Evolutionary conservation across 2,329 filamentous ascomycete genomes (phyloP).

Genomic region (Teratosphaeriaceae sp.): DNA sequence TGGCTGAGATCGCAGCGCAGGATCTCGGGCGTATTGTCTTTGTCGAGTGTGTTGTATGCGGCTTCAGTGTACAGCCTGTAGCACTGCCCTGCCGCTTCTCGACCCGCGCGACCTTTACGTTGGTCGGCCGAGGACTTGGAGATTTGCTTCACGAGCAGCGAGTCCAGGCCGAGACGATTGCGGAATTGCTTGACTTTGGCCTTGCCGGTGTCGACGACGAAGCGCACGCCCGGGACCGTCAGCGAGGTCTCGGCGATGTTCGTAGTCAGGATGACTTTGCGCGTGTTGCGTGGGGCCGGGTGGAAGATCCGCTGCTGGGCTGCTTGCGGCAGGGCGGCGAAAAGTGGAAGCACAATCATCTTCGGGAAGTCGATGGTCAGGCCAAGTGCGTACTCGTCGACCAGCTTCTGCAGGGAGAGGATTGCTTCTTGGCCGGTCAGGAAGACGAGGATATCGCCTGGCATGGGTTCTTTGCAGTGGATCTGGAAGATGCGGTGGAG

Average conservation of each 20-base stretch:
- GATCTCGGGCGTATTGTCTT: constrained; percentile 80
- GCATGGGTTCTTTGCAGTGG: constrained; percentile 80
- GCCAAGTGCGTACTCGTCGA: constrained; percentile 70
- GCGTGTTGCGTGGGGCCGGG: constrained; percentile 63
- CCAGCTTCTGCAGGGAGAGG: constrained; percentile 68
- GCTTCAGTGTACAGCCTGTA: constrained; percentile 81
- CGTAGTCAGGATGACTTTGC: constrained; percentile 87
- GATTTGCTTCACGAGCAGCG: constrained; percentile 81
- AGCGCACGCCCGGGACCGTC: constrained; percentile 86
- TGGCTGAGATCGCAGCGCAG: constrained; percentile 81
- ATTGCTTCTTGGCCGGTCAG: constrained; percentile 91
- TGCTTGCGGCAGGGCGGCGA: constrained; percentile 80
- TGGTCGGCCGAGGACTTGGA: constrained; percentile 92
- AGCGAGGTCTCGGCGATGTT: constrained; percentile 99
- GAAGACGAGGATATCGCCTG: constrained; percentile 89
- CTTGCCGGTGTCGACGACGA: constrained; percentile 88
- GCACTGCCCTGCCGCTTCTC: constrained; percentile 86
- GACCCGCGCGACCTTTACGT: constrained; percentile 81
- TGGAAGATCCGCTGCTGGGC: constrained; percentile 83
- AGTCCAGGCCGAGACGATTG: constrained; percentile 77
- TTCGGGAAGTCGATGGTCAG: constrained; percentile 50
- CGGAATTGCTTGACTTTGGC: constrained; percentile 92
- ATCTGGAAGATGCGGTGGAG: constrained; percentile 79
- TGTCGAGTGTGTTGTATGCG: constrained; percentile 62
- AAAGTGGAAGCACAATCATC: constrained; percentile 68